These are phyloP conservation scores for Monosporozyma aerobia DNA, from an alignment of 805 yeast genomes.

Conservation along the genomic window DNA sequence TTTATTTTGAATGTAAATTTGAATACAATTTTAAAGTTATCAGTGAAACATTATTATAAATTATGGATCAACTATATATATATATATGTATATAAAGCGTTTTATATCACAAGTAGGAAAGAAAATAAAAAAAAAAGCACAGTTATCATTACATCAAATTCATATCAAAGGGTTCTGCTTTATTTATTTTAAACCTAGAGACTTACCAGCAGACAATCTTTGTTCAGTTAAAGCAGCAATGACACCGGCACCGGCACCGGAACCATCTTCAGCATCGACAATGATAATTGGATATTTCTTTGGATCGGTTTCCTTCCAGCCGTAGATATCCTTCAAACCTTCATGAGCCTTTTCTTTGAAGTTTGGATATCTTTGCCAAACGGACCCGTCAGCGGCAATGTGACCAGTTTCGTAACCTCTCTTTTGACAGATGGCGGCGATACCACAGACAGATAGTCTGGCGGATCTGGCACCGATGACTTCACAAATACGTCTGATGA, in stretches of 20 bases:
- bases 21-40: not conserved
- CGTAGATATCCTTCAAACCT: conserved; percentile 81
- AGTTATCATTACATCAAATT: not conserved
- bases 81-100: not conserved
- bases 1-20: too few relatives aligned
- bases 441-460: conserved; percentile 85
- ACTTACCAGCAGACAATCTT: conserved; percentile 58
- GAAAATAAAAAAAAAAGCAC: not conserved
- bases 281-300: conserved; percentile 66
- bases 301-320: conserved; percentile 46
- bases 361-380: conserved; percentile 82
- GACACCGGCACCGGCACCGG: conserved; percentile 97
- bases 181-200: conserved; percentile 40
- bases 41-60: not conserved
- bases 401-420: conserved; percentile 67
- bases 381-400: conserved; percentile 96
- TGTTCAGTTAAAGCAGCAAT: conserved; percentile 88
- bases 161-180: conserved; percentile 1
- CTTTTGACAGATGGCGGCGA: conserved; percentile 86
- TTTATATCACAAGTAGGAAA: not conserved
- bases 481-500: conserved; percentile 74
- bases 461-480: conserved; percentile 86
- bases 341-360: conserved; percentile 82
- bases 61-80: not conserved
- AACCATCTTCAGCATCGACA: conserved; percentile 93